Base-by-base conservation (phyloP, 192 early-diverging fungal species). In the Backusella macrospora region DNA sequence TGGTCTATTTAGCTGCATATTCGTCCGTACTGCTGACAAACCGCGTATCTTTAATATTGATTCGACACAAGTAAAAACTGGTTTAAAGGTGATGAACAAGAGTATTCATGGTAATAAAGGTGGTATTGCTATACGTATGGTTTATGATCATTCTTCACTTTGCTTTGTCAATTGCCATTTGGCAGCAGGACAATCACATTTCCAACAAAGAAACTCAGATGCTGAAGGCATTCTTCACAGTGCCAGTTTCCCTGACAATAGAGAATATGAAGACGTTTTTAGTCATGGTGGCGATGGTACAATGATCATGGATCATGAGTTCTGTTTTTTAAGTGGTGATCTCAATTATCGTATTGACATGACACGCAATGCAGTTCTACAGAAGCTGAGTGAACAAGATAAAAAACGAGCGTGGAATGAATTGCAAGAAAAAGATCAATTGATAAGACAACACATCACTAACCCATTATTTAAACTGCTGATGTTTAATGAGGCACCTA, bases 331-430 rank as follows among this genome's bases (percentile, higher is more conserved):
- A 23, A 88, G 90, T n/a, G 96, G 96, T n/a, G 98, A 98, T 79
- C 86, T 98, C 42, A 99, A 99, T 80, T 99, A 97, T 81, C 89
- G 97, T 18, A 94, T 98, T 70, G 88, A 93, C 40, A 81, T 91
- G 71, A 46, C 38, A 5, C 90, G 95, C 16, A 85, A 90, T 45
- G 78, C 85, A 39, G 95, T 92, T 1, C 48, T 94, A 18, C 81
- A 88, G 23, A 10, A 69, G 29, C 38, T 80, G 48, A 65, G 47
- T 16, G 5, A 34, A 1, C 15, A 29, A 5, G 70, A 75, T 18
- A 75, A 80, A 52, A 29, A 69, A 13, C 18, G n/a, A n/a, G 86
- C 85, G 6, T 84, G 85, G 16, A 77, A 83, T 7, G 81, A 86
- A 67, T 74, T 96, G 52, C 78, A 88, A 72, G 81, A 80, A 48